Evolutionary conservation across 225 moss, liverwort and hornwort genomes (phyloP).

Genomic region (Asterella californica): DNA sequence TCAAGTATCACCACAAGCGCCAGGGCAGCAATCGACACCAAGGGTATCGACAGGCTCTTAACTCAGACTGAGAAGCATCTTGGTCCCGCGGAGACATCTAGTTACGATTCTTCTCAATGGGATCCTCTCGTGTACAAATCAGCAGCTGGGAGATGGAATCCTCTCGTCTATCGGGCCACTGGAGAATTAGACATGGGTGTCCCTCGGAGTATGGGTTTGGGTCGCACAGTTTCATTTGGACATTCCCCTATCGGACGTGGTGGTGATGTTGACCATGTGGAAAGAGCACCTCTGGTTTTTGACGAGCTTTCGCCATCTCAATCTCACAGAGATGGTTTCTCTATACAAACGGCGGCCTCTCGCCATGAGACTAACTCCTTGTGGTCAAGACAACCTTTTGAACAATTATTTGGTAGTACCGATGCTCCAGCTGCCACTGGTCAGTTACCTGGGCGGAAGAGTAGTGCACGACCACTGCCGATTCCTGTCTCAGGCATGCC

Average conservation of each 20-base stretch:
- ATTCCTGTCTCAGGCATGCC: conserved; percentile 26
- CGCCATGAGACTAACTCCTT: conserved; percentile 61
- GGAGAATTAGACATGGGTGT: conserved; percentile 60
- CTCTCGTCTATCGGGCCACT: conserved; percentile 71
- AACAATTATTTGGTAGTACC: conserved; percentile 67
- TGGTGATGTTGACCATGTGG: conserved; percentile 43
- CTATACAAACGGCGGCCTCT: conserved; percentile 52
- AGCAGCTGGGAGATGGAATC: conserved; percentile 42
- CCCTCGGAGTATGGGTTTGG: conserved; percentile 8
- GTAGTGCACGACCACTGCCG: conserved; percentile 13
- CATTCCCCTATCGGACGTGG: conserved; percentile 72
- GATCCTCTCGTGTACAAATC: conserved; percentile 31
- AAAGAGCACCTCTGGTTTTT: conserved; percentile 69
- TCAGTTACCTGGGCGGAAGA: conserved; percentile 11
- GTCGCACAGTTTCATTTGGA: conserved; percentile 37
- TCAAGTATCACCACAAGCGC: conserved; percentile 19
- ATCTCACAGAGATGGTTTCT: conserved; percentile 69
- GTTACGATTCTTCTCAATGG: conserved; percentile 43
- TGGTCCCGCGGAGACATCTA: conserved; percentile 38
- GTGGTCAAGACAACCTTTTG: conserved; percentile 85
- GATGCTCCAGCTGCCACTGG: conserved; percentile 37
- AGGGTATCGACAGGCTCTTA: conserved; percentile 28
- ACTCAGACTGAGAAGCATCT: conserved; percentile 39
- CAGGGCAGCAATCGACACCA: conserved; percentile 16
- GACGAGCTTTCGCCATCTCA: conserved; percentile 81